Percentiles rank a stretch among this genome's conserved stretches.
Evolutionary conservation across 495 filamentous ascomycete species (phyloP).

Genomic region (Thermothielavioides terrestris): DNA sequence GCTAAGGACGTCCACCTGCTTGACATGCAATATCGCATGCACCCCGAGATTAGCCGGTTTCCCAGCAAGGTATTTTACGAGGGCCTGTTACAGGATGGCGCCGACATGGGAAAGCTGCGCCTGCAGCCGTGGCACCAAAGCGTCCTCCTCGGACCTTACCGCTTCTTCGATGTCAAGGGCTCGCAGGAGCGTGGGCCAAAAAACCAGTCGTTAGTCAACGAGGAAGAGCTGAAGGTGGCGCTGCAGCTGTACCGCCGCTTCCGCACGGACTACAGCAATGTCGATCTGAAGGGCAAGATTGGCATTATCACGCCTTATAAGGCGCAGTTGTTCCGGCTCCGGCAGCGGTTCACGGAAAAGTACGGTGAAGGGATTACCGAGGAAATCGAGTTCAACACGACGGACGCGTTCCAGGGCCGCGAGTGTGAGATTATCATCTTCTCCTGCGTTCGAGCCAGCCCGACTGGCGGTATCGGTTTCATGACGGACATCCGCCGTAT

Average conservation of each 20-base stretch:
- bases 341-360: conserved; percentile 53
- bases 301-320: conserved; percentile 98
- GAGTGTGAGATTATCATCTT: conserved; percentile 98
- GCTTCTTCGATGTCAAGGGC: conserved; percentile 95
- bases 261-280: conserved; percentile 55
- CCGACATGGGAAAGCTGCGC: conserved; percentile 67
- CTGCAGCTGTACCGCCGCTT: conserved; percentile 75
- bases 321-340: conserved; percentile 75
- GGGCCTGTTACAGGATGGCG: conserved; percentile 72
- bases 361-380: conserved; percentile 71
- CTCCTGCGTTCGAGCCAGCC: conserved; percentile 88
- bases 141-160: conserved; percentile 74
- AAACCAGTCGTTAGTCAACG: conserved; percentile 84
- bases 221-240: conserved; percentile 75
- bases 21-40: conserved; percentile 97
- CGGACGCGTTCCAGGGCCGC: conserved; percentile 93
- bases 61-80: conserved; percentile 91
- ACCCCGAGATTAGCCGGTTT: conserved; percentile 86
- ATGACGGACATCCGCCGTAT: conserved; percentile 96
- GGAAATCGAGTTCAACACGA: conserved; percentile 92
- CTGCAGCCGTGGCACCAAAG: conserved; percentile 77
- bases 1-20: conserved; percentile 86
- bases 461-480: conserved; percentile 90
- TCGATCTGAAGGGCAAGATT: conserved; percentile 72
- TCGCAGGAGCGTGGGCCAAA: conserved; percentile 66